A percentile compares a stretch with the other conserved stretches of the same genome.
phyloP scores from a whole-genome alignment of 345 rosid genomes.

The Ceriops zippeliana region DNA sequence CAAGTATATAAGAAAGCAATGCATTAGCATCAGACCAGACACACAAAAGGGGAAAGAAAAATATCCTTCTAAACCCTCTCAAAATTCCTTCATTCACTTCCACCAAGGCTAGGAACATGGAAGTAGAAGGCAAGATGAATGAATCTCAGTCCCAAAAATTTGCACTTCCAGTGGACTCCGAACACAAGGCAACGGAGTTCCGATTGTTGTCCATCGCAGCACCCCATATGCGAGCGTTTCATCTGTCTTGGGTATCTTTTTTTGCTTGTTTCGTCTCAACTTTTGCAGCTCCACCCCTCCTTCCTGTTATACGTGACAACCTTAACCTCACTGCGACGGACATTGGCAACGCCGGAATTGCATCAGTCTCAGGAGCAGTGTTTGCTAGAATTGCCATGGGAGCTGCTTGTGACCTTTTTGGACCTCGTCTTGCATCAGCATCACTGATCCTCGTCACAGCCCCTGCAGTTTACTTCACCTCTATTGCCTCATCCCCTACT shows the following conservation, averaged over 20 bases:
- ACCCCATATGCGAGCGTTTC: constrained; percentile 89
- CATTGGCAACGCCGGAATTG: constrained; percentile 86
- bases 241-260: constrained; percentile 84
- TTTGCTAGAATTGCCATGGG: constrained; percentile 85
- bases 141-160: constrained; percentile 27
- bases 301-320: constrained; percentile 78
- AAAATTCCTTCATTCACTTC: too few relatives aligned
- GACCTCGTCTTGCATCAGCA: constrained; percentile 88
- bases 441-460: constrained; percentile 77
- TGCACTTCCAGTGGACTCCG: constrained; percentile 74
- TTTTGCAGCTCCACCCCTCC: constrained; percentile 85
- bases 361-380: constrained; percentile 86
- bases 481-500: constrained; percentile 52
- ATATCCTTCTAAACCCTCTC: neutral
- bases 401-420: constrained; percentile 70
- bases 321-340: constrained; percentile 81
- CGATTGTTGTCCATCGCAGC: constrained; percentile 58
- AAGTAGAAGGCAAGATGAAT: neutral
- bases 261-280: constrained; percentile 81
- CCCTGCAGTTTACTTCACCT: constrained; percentile 72
- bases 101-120: neutral
- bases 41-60: neutral
- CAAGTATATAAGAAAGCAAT: too few relatives aligned
- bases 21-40: too few relatives aligned
- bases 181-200: constrained; percentile 72